phyloP scores from a whole-genome alignment of 345 rosid species.

The Isatis tinctoria region DNA sequence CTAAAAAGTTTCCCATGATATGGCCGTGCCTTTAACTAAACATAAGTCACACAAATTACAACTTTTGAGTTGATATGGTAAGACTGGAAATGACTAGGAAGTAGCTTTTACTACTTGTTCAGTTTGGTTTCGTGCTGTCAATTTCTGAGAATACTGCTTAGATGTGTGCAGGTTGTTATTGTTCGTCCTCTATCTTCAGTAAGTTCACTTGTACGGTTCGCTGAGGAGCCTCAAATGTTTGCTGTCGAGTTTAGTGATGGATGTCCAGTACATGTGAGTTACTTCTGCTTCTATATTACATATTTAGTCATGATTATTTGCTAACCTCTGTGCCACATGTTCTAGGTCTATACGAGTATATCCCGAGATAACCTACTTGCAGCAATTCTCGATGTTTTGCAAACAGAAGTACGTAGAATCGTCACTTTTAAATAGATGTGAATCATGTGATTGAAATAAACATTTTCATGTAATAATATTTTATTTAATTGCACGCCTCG shows the following conservation, averaged over 20 bases:
- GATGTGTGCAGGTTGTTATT: slow-evolving; percentile 97
- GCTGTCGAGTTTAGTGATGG: slow-evolving; percentile 95
- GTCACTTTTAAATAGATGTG: slow-evolving; percentile 1
- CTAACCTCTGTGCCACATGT: slow-evolving; percentile 32
- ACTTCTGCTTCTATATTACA: slow-evolving; percentile 1
- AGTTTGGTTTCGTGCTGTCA: slow-evolving; percentile 31
- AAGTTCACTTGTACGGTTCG: slow-evolving; percentile 85
- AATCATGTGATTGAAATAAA: not conserved
- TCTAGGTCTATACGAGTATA: slow-evolving; percentile 88
- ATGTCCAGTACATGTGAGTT: slow-evolving; percentile 90
- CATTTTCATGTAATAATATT: not conserved
- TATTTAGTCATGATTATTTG: slow-evolving; percentile 13
- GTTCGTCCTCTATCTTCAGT: slow-evolving; percentile 91
- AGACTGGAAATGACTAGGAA: slow-evolving; percentile 1
- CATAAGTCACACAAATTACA: not conserved
- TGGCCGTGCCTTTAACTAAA: slow-evolving; percentile 5
- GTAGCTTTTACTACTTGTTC: slow-evolving; percentile 13
- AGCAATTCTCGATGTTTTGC: slow-evolving; percentile 92
- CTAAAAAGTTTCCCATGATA: not conserved
- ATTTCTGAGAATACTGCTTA: slow-evolving; percentile 72
- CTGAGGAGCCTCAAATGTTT: slow-evolving; percentile 99
- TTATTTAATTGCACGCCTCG: not conserved
- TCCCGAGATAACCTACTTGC: slow-evolving; percentile 96
- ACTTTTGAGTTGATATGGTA: slow-evolving; percentile 1
- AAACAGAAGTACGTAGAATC: slow-evolving; percentile 79